A percentile compares a stretch with the other conserved stretches of the same genome.
Conservation (phyloP, 1,284 basidiomycete species). For the Meira nashicola region DNA sequence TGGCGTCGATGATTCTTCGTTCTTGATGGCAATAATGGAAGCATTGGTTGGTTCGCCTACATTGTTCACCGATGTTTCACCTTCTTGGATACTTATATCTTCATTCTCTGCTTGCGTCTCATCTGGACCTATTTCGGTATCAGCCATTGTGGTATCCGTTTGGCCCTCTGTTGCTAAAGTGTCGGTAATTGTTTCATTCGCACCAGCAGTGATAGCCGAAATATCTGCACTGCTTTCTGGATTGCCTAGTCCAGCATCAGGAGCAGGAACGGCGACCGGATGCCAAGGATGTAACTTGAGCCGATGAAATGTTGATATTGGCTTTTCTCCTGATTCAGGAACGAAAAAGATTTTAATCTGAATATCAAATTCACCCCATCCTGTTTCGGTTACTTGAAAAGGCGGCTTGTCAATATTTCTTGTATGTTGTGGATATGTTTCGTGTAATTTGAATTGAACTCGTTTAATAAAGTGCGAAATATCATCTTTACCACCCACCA, state of each 20-base stretch:
- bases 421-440: conserved; percentile 73
- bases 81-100: neutral
- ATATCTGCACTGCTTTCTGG: conserved; percentile 50
- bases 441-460: conserved; percentile 95
- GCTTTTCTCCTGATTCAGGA: conserved; percentile 86
- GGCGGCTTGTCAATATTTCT: conserved; percentile 85
- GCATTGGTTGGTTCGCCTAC: neutral
- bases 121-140: neutral
- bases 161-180: conserved; percentile 7
- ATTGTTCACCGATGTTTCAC: no score
- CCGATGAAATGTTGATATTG: conserved; percentile 78
- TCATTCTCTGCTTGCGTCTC: neutral
- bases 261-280: conserved; percentile 49
- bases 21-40: neutral
- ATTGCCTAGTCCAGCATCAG: neutral
- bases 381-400: conserved; percentile 91
- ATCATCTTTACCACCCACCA: conserved; percentile 51
- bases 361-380: conserved; percentile 99
- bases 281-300: conserved; percentile 94
- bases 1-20: neutral
- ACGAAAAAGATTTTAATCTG: conserved; percentile 88
- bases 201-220: conserved; percentile 63
- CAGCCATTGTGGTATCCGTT: neutral
- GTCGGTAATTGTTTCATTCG: conserved; percentile 55
- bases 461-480: conserved; percentile 61